A percentile compares a stretch with the other conserved stretches of the same genome.
phyloP scores from a whole-genome alignment of 345 rosid species.

The Eucalyptus urophylla region DNA sequence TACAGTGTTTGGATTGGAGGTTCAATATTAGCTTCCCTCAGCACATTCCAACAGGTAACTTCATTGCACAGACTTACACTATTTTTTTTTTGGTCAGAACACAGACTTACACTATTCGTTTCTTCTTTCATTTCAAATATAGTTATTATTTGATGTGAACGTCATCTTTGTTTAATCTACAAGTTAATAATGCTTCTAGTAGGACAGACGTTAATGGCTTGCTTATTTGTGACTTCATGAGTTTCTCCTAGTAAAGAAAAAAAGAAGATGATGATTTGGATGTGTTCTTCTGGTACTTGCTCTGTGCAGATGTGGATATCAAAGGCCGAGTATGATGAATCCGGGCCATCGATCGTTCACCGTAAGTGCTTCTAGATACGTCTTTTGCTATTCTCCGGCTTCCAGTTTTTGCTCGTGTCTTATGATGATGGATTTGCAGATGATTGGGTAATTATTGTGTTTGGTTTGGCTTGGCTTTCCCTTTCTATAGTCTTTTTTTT shows the following conservation, averaged over 20 bases:
- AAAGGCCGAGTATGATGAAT: conserved; percentile 10
- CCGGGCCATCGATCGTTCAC: conserved; percentile 16
- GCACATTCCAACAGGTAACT: conserved; percentile 24
- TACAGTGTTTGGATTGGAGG: conserved; percentile 26
- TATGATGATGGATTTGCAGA: neutral
- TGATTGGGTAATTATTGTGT: neutral
- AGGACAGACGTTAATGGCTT: neutral
- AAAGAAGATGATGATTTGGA: neutral
- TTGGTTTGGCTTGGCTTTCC: neutral
- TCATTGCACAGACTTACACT: neutral
- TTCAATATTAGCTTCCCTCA: conserved; percentile 17
- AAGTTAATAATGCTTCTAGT: neutral
- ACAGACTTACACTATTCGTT: neutral
- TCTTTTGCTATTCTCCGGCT: neutral
- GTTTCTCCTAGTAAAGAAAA: neutral
- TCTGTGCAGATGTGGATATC: conserved; percentile 16
- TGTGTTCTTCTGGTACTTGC: neutral
- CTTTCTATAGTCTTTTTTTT: neutral
- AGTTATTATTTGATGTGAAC: neutral
- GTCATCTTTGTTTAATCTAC: neutral
- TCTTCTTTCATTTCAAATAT: neutral
- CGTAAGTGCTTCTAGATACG: conserved; percentile 14
- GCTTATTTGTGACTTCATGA: neutral
- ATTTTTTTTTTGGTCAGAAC: too few relatives aligned
- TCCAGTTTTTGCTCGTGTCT: neutral